Evolutionary conservation across 2,329 filamentous ascomycete genomes (phyloP), one percentile per base, ranked within the genome.

Genomic region (Calonectria pseudoturangicola): DNA sequence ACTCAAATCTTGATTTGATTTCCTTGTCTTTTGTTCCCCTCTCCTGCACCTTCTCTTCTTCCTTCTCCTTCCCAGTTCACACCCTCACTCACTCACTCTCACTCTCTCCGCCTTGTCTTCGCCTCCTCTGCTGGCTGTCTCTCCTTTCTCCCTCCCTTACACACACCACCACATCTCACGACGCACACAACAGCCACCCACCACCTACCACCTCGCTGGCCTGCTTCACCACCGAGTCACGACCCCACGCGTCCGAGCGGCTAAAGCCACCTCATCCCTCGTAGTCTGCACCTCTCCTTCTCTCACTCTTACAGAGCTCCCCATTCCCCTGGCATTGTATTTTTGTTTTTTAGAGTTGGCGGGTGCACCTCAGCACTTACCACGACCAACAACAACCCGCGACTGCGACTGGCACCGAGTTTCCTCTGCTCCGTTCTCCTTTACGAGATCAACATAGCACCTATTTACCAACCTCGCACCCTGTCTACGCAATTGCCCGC

Each of bases 191-290:
- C 51, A 48, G 18, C 28, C 30, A 43, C 62, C 45, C 66, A 62
- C 36, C 47, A 51, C 39, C 36, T 41, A 51, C 39, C 36, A 48
- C 33, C 25, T 51, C 41, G 58, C 50, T 45, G 41, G n/a, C 30
- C 18, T 36, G 56, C 51, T 45, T 56, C 43, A 51, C 47, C 66
- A 56, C 67, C 66, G 43, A 70, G 51, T 70, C 62, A 63, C 47
- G 45, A 79, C 77, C 77, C 77, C 76, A 79, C 77, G 76, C 76
- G 77, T 77, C 77, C 64, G 68, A 79, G 72, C 76, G 75, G 72
- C 71, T 76, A 70, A 79, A 74, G 77, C 77, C 79, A 77, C 76
- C 77, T 68, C 70, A 72, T 71, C 39, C 70, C 58, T 71, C 64
- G 25, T 62, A 41, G 15, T 60, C 30, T 36, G 33, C 54, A 27